Base-by-base conservation (phyloP, 345 rosid species). In the Eucalyptus pumila region DNA sequence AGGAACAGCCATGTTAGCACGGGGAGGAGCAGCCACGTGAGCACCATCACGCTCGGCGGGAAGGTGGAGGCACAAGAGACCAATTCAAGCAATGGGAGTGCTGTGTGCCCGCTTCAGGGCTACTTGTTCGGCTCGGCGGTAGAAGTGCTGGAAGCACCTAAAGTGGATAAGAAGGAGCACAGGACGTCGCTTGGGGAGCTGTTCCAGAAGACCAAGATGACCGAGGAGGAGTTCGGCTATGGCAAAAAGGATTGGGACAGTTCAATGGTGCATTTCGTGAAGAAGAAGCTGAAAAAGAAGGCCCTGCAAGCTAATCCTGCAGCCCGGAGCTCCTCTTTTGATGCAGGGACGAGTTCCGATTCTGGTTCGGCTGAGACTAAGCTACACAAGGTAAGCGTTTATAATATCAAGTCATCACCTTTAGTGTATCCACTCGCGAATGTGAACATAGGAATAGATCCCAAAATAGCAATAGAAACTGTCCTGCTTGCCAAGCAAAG, bases 121-220 rank as follows among this genome's bases (percentile, higher is more conserved):
- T 96, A 95, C 85, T 95, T 95, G 60, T 93, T 96, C 65, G 96
- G 97, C 15, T 94, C 98, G 27, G 96, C 96, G 14, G 90, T 94
- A 48, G 97, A 96, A 85, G 30, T 94, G 72, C 90, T 96, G 23
- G 97, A 95, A 90, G 92, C 96, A 49, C 92, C 94, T 54, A 89
- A 94, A 54, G 91, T 88, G 87, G 94, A 93, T 44, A 96, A 94
- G 93, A 95, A 94, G 91, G 97, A 95, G 65, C 90, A 93, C 40
- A 96, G 97, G 93, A 95, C 96, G 42, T 94, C 98, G 8, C 95
- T 96, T 34, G 97, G 96, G 47, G 98, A 96, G 93, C 93, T 96
- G 90, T 94, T 96, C 89, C 97, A 95, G 92, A 95, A 88, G 92
- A 94, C 94, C 80, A 94, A 95, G 92, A 85, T 93, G 87, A 87